Percentiles rank a stretch among this genome's conserved stretches.
Evolutionary conservation across 345 rosid species (phyloP).

Genomic region (Brassica rapa): DNA sequence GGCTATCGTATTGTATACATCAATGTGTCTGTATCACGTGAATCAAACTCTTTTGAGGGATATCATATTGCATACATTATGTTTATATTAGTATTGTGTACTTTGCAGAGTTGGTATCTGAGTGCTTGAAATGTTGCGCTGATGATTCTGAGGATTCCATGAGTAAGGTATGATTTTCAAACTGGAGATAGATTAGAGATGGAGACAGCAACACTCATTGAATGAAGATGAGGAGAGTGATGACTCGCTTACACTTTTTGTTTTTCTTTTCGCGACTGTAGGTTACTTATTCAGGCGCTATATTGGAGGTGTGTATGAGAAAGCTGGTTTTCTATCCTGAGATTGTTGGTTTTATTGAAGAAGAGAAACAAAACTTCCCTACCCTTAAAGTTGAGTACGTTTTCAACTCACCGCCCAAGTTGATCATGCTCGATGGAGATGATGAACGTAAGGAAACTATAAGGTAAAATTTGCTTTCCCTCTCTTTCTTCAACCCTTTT

Average conservation of each 20-base stretch:
- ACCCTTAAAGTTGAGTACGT: slow-evolving; percentile 67
- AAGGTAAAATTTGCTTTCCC: slow-evolving; percentile 47
- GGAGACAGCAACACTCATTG: background rate
- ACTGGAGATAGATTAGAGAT: background rate
- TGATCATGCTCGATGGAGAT: slow-evolving; percentile 82
- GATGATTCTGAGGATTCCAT: slow-evolving; percentile 90
- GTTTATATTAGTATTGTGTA: slow-evolving; percentile 28
- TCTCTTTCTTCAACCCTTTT: background rate
- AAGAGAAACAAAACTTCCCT: slow-evolving; percentile 81
- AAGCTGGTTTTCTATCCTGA: slow-evolving; percentile 92
- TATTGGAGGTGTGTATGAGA: slow-evolving; percentile 92
- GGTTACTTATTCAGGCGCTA: slow-evolving; percentile 83
- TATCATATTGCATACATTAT: background rate
- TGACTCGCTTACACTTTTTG: background rate
- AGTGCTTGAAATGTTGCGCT: slow-evolving; percentile 91
- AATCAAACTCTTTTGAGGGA: too few relatives aligned
- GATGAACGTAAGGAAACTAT: slow-evolving; percentile 72
- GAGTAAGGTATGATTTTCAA: slow-evolving; percentile 61
- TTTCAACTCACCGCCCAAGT: slow-evolving; percentile 94
- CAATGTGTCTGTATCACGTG: too few relatives aligned
- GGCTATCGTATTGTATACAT: too few relatives aligned
- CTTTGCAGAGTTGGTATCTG: slow-evolving; percentile 82
- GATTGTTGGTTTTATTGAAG: slow-evolving; percentile 86
- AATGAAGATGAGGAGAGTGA: background rate
- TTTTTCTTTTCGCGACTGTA: slow-evolving; percentile 33